Evolutionary conservation across 768 basidiomycete genomes (phyloP).

Genomic region (Boletus vinaceobasis): DNA sequence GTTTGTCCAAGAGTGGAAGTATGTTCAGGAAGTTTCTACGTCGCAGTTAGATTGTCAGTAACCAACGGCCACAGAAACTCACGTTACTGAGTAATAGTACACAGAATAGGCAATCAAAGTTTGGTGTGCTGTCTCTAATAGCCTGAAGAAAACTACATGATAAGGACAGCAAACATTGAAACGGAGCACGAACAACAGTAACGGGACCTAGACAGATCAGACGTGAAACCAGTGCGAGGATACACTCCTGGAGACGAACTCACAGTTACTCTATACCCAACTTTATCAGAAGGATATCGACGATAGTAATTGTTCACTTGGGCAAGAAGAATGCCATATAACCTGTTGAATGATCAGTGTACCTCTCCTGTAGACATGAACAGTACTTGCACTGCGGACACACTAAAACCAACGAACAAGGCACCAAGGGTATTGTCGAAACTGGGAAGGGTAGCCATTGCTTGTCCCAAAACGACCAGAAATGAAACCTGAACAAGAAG

Average conservation of each 20-base stretch:
- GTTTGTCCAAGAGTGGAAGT: conserved; percentile 35
- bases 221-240: neutral
- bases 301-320: conserved; percentile 56
- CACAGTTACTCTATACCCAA: conserved; percentile 49
- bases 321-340: conserved; percentile 51
- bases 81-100: conserved; percentile 57
- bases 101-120: conserved; percentile 48
- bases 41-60: conserved; percentile 2
- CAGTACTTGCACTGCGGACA: conserved; percentile 37
- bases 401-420: conserved; percentile 54
- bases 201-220: conserved; percentile 25
- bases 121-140: conserved; percentile 48
- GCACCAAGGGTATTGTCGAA: conserved; percentile 57
- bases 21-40: conserved; percentile 41
- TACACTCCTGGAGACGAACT: conserved; percentile 20
- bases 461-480: conserved; percentile 1
- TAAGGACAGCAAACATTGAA: neutral
- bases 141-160: conserved; percentile 29
- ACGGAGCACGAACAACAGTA: conserved; percentile 31
- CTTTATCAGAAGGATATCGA: conserved; percentile 52
- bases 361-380: neutral
- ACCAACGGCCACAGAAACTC: conserved; percentile 18
- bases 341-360: conserved; percentile 32
- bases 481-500: neutral
- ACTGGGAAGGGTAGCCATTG: conserved; percentile 16